Evolutionary conservation across 805 yeast species (phyloP), one percentile per base, ranked within the genome.

Genomic region (Kodamaea laetipori): DNA sequence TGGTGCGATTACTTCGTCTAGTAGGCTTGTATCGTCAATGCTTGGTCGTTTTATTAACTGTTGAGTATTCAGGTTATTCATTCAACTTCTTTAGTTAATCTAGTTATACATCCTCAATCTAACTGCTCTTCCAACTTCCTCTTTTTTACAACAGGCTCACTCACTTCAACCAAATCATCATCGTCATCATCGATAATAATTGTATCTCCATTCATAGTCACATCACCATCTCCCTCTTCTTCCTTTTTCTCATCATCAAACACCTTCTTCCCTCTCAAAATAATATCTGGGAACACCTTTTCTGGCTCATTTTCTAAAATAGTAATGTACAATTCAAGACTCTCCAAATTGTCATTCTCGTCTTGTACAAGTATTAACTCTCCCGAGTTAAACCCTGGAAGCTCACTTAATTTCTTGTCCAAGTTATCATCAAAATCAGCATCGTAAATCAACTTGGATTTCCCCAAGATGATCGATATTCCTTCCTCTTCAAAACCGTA

Each of bases 351-450:
- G 49, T 86, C 96, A 31, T 81, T 83, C 42, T 92, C 96, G 63
- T 94, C 99, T 37, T 84, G 80, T 12, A 94, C 73, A 1, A 84
- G 75, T 11, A 94, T 30, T 15, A 83, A 70, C 15, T 81, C 75
- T n/a, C 92, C 94, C 39, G 69, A 64, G 4, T 50, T 53, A 21
- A 90, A 66, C 7, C 85, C 84, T 11, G 84, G 61, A 8, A 69
- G 44, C 1, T 76, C 78, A 1, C 49, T 44, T 12, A 94, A 64
- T 0, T 71, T 59, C 25, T 67, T 70, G 0, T 66, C 68, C 9
- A 72, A 54, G 55, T 92, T 83, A 56, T 90, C 98, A 39, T 88
- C 96, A 60, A 87, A 90, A 56, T 92, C 99, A 45, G 74, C 74
- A 64, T 94, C 99, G 53, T 87, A 88, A 6, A 94, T 60, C 47